phyloP scores from a whole-genome alignment of 768 basidiomycete species.

The Termitomyces sp. region DNA sequence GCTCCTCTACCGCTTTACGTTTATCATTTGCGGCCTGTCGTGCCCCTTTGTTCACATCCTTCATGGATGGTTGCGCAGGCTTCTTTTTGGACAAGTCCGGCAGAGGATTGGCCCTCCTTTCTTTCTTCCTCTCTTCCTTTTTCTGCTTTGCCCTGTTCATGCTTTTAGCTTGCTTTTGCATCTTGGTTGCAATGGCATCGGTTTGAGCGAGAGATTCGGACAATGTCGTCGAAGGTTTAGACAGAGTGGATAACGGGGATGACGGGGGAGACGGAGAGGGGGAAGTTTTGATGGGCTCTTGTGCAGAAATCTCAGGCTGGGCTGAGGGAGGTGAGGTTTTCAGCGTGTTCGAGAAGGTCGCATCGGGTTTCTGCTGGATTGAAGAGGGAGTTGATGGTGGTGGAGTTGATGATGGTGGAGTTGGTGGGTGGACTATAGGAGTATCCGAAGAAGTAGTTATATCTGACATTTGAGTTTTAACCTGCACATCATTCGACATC shows the following conservation, averaged over 20 bases:
- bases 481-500: slow-evolving; percentile 6
- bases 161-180: slow-evolving; percentile 1
- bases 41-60: background rate
- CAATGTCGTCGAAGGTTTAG: background rate
- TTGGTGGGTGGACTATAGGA: background rate
- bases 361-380: background rate
- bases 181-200: slow-evolving; percentile 1
- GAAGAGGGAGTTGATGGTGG: background rate
- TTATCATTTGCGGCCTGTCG: background rate
- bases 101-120: background rate
- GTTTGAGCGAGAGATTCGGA: background rate
- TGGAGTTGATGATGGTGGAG: no score
- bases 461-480: background rate
- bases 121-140: background rate
- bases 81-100: background rate
- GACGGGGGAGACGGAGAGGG: background rate
- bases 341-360: background rate
- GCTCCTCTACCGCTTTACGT: background rate
- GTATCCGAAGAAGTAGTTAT: background rate
- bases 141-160: background rate
- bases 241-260: background rate
- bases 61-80: background rate
- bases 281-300: background rate
- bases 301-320: background rate
- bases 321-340: background rate